Conservation (phyloP, 192 early-diverging fungal genomes). For the Umbelopsis isabellina region DNA sequence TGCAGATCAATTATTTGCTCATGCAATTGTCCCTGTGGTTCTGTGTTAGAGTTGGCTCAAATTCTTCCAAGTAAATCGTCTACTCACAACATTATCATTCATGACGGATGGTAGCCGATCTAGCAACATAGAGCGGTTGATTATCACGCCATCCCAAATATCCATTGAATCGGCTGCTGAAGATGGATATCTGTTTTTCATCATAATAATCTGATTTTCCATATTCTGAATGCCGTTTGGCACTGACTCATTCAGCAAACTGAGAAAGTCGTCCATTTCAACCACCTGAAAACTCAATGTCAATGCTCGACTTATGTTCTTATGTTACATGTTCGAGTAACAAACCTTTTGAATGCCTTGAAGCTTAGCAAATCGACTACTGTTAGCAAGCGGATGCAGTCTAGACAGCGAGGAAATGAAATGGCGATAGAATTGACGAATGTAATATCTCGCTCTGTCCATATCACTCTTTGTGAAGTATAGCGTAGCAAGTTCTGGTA, state of each 20-base stretch:
- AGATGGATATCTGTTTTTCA: constrained; percentile 49
- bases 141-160: constrained; percentile 66
- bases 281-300: constrained; percentile 39
- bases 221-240: not conserved
- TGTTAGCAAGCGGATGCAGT: constrained; percentile 52
- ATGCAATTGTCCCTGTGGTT: not conserved
- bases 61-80: not conserved
- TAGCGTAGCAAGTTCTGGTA: constrained; percentile 48
- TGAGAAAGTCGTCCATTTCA: constrained; percentile 60
- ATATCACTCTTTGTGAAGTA: constrained; percentile 43
- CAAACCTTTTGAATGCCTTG: constrained; percentile 46
- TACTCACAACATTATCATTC: not conserved
- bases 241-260: not conserved
- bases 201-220: constrained; percentile 12
- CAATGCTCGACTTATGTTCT: not conserved
- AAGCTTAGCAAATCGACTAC: constrained; percentile 45
- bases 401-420: constrained; percentile 50
- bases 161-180: constrained; percentile 51
- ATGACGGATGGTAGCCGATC: constrained; percentile 2
- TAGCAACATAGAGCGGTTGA: constrained; percentile 50
- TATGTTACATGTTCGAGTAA: not conserved
- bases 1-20: not conserved
- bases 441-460: constrained; percentile 48
- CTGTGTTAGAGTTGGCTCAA: not conserved
- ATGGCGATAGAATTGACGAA: constrained; percentile 47